Evolutionary conservation across 768 basidiomycete genomes (phyloP), one percentile per base, ranked within the genome.

Genomic region (Suillus lakei): DNA sequence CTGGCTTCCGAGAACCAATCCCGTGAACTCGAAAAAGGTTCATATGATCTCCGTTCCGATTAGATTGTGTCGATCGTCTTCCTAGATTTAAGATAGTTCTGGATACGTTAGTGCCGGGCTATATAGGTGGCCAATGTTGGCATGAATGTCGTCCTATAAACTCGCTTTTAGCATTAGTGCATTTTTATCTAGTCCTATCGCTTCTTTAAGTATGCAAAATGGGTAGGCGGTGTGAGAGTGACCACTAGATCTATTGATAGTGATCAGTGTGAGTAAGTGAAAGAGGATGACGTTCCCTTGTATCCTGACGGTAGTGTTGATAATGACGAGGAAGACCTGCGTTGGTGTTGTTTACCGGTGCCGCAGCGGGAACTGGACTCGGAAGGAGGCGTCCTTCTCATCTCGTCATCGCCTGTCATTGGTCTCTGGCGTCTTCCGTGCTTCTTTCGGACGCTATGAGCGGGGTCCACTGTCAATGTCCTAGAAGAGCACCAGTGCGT

Each of bases 401-500:
- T 59, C 39, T 59, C 58, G 58, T 59, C 39, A 59, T 59, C 18
- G 36, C 10, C 8, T 28, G 58, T 28, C 38, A 51, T 16, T 51
- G 4, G 26, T 30, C 30, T 9, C 7, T 58, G 55, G 18, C 26
- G 39, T 59, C 5, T 30, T 59, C 58, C 18, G 26, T 41, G 38
- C 58, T 59, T 59, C 58, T 41, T 30, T 59, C 58, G 58, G 38
- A 41, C 26, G 38, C 38, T 26, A 41, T 59, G 38, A 59, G 26
- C 58, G 56, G 56, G 3, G 38, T 30, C 30, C 51, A 18, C 51
- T 10, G 28, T 18, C 26, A 56, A 26, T 34, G n/a, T 6, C 15
- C 10, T 18, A 16, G 26, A 28, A 15, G 39, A n/a, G n/a, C n/a
- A 15, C 39, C 39, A 32, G 51, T 51, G 8, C 7, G 26, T 34